These are phyloP conservation scores for Dendrobium nobile DNA, from an alignment of 106 monocot genomes.

Conservation along the genomic window DNA sequence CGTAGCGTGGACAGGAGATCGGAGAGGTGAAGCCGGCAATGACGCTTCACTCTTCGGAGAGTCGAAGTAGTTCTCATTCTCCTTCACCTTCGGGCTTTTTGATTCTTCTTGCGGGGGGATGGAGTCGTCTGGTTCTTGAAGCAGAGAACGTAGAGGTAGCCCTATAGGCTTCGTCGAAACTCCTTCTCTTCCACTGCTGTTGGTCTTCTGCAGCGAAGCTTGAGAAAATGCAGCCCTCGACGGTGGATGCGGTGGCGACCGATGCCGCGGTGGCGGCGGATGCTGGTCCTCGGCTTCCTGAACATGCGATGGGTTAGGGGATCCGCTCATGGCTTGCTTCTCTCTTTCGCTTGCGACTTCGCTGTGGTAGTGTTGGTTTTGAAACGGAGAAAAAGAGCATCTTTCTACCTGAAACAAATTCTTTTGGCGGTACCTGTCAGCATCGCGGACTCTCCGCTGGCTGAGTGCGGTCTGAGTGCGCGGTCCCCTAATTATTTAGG, in stretches of 20 bases:
- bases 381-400: not conserved
- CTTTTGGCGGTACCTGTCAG: too few relatives aligned
- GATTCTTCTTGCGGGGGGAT: not conserved
- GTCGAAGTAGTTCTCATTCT: slow-evolving; percentile 6
- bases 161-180: not conserved
- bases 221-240: not conserved
- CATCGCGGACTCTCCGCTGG: too few relatives aligned
- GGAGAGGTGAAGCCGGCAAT: not conserved
- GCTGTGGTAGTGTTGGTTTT: not conserved
- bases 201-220: not conserved
- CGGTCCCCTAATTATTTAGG: too few relatives aligned
- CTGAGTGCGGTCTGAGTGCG: too few relatives aligned
- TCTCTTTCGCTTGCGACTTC: not conserved
- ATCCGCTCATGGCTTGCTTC: slow-evolving; percentile 2
- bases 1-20: slow-evolving; percentile 5
- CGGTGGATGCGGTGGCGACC: too few relatives aligned
- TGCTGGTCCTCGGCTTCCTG: not conserved
- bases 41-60: not conserved
- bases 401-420: not conserved
- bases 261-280: not conserved
- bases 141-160: not conserved
- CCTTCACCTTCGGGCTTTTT: not conserved
- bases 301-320: not conserved
- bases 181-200: not conserved
- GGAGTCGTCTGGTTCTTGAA: not conserved